A percentile compares a stretch with the other conserved stretches of the same genome.
These are phyloP conservation scores for Phytophthora pseudosyringae DNA, from an alignment of 352 stramenopile genomes.

Conservation along the genomic window DNA sequence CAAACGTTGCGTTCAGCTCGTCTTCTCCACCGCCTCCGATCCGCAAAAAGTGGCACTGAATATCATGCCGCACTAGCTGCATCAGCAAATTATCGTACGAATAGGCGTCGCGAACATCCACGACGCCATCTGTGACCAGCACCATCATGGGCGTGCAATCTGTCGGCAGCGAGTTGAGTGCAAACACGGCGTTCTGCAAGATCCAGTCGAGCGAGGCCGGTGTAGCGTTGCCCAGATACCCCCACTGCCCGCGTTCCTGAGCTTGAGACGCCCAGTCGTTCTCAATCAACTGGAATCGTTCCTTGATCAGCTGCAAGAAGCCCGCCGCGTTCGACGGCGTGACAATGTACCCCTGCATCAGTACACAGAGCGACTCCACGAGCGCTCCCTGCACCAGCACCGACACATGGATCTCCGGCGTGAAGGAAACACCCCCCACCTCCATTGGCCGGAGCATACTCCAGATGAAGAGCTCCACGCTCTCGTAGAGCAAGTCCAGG, in stretches of 20 bases:
- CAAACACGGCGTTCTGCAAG: conserved; percentile 88
- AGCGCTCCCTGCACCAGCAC: conserved; percentile 83
- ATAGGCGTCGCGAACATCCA: conserved; percentile 80
- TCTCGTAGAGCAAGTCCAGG: conserved; percentile 83
- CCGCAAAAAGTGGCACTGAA: conserved; percentile 85
- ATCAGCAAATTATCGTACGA: conserved; percentile 89
- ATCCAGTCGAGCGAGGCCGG: conserved; percentile 74
- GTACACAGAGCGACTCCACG: conserved; percentile 81
- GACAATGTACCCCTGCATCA: conserved; percentile 85
- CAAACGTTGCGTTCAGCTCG: conserved; percentile 76
- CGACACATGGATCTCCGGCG: conserved; percentile 77
- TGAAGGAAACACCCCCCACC: conserved; percentile 54
- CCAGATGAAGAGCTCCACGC: conserved; percentile 80
- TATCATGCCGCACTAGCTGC: conserved; percentile 89
- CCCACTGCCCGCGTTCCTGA: conserved; percentile 33
- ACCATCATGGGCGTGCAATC: conserved; percentile 81
- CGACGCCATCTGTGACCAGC: conserved; percentile 85
- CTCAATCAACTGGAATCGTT: conserved; percentile 83
- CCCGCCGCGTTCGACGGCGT: conserved; percentile 55
- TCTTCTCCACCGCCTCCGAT: conserved; percentile 62
- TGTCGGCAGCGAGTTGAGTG: conserved; percentile 82
- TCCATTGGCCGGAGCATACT: conserved; percentile 66
- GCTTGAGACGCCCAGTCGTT: conserved; percentile 74
- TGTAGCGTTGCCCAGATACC: conserved; percentile 37
- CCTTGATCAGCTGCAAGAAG: conserved; percentile 74